Conservation (phyloP, 768 basidiomycete genomes). For the Boletus subparvulus region DNA sequence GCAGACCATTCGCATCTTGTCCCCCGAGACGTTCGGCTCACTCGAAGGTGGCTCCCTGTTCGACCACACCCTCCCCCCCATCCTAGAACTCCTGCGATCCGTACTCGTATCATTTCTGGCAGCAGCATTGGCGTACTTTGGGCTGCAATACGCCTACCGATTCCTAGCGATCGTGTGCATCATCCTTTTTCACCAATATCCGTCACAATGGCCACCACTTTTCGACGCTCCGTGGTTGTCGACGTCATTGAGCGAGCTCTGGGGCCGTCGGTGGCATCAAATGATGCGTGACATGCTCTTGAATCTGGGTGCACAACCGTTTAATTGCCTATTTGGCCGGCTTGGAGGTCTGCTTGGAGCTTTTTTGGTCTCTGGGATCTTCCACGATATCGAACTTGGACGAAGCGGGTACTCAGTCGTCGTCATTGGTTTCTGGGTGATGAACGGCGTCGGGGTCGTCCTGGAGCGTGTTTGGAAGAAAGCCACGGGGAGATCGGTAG, state of each 20-base stretch:
- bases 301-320: conserved; percentile 45
- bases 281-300: conserved; percentile 58
- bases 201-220: conserved; percentile 59
- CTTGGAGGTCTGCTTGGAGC: conserved; percentile 52
- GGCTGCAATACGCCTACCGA: conserved; percentile 46
- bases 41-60: conserved; percentile 37
- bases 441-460: conserved; percentile 54
- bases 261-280: conserved; percentile 68
- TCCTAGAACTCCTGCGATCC: conserved; percentile 39
- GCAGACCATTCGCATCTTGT: conserved; percentile 27
- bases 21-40: conserved; percentile 39
- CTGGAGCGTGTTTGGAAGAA: conserved; percentile 48
- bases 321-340: conserved; percentile 45
- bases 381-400: conserved; percentile 56
- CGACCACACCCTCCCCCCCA: conserved; percentile 30
- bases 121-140: conserved; percentile 45
- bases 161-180: conserved; percentile 45
- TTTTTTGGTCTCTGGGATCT: conserved; percentile 55
- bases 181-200: conserved; percentile 44
- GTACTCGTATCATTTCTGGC: conserved; percentile 42
- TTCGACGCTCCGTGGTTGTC: conserved; percentile 57
- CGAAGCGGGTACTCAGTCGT: conserved; percentile 42
- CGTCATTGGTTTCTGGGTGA: conserved; percentile 51
- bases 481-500: conserved; percentile 42
- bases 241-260: conserved; percentile 59